Conservation (phyloP, 257 asterid genomes). For the Perilla frutescens region DNA sequence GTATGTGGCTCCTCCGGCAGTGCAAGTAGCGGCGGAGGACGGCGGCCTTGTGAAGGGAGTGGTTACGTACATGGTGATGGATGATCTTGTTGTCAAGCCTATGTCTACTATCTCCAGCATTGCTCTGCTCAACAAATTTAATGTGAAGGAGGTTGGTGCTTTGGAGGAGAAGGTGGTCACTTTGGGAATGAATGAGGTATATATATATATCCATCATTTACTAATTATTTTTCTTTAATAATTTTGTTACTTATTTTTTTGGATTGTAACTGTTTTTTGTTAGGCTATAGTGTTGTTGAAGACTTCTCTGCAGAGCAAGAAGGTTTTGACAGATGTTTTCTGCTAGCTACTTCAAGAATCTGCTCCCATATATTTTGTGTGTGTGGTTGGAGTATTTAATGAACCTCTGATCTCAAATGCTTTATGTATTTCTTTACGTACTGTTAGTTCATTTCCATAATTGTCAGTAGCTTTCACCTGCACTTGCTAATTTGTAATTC, state of each 20-base stretch:
- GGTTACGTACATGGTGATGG: constrained; percentile 48
- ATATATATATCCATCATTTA: too few relatives aligned
- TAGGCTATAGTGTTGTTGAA: background rate
- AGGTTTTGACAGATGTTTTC: background rate
- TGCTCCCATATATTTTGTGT: too few relatives aligned
- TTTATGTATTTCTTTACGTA: too few relatives aligned
- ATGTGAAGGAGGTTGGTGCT: constrained; percentile 13
- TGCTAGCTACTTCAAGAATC: background rate
- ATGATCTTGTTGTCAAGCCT: constrained; percentile 40
- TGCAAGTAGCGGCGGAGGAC: background rate
- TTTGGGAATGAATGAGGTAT: constrained; percentile 42
- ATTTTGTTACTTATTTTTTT: too few relatives aligned
- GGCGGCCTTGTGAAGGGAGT: constrained; percentile 53
- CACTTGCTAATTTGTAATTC: too few relatives aligned
- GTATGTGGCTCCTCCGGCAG: constrained; percentile 24
- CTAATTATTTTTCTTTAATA: background rate
- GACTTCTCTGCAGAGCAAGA: background rate
- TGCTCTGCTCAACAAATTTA: constrained; percentile 36
- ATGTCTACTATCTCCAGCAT: constrained; percentile 46
- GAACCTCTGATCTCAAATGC: too few relatives aligned
- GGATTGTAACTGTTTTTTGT: too few relatives aligned
- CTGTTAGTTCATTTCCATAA: too few relatives aligned
- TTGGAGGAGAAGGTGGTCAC: constrained; percentile 45
- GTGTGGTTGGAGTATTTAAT: too few relatives aligned
- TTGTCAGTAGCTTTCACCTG: too few relatives aligned